Conservation (phyloP, 768 basidiomycete genomes). For the Phaeotremella skinneri region DNA sequence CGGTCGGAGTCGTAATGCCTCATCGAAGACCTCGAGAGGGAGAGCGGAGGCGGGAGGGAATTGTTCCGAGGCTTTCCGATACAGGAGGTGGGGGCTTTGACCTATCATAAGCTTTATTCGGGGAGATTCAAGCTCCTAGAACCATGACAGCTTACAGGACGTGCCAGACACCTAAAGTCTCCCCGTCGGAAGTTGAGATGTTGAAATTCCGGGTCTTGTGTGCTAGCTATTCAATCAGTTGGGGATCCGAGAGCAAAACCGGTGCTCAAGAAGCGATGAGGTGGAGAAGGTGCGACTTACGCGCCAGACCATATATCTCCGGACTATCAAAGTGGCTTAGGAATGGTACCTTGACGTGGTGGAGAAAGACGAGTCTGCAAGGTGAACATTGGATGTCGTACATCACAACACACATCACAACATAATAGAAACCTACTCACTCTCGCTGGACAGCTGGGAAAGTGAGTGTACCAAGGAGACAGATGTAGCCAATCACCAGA, state of each 20-base stretch:
- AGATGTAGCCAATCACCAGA: no score
- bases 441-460: conserved; percentile 69
- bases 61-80: conserved; percentile 18
- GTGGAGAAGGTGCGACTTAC: conserved; percentile 56
- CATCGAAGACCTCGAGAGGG: conserved; percentile 55
- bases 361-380: conserved; percentile 62
- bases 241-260: no score
- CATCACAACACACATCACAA: background rate
- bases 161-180: conserved; percentile 62
- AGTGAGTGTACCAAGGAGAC: no score
- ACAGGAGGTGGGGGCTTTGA: conserved; percentile 44
- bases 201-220: conserved; percentile 73
- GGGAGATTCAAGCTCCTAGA: background rate
- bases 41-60: conserved; percentile 52
- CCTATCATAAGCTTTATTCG: conserved; percentile 49
- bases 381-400: conserved; percentile 12
- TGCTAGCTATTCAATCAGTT: no score
- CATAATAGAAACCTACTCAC: conserved; percentile 54
- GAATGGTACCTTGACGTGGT: conserved; percentile 65
- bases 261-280: background rate
- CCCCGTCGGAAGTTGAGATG: conserved; percentile 71
- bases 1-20: conserved; percentile 62
- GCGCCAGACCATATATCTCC: conserved; percentile 76
- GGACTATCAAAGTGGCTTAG: conserved; percentile 66
- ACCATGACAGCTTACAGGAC: conserved; percentile 32